Conservation (phyloP, 2,329 filamentous ascomycete genomes). For the Aspergillus versicolor region DNA sequence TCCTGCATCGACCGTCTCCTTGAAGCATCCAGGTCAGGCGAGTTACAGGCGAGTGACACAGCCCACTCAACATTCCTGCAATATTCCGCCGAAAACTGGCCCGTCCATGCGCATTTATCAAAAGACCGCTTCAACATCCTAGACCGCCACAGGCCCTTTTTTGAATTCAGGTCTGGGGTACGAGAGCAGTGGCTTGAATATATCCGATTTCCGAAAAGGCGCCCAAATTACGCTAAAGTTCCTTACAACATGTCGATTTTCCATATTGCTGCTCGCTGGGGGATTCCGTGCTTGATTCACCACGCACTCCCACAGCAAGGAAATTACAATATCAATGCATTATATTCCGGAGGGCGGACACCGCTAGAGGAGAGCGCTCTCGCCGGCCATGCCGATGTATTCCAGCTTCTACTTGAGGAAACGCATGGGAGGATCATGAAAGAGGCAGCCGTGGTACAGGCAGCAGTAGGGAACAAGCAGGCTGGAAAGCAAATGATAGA, state of each 20-base stretch:
- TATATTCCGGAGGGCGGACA: not conserved
- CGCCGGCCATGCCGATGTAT: not conserved
- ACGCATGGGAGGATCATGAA: not conserved
- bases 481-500: too few relatives aligned
- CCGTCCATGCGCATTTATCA: not conserved
- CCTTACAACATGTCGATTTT: not conserved
- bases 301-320: not conserved
- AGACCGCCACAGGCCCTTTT: not conserved
- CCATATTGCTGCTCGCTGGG: not conserved
- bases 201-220: not conserved
- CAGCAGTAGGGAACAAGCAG: not conserved
- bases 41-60: not conserved
- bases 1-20: not conserved
- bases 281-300: not conserved
- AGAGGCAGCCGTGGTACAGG: not conserved
- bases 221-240: not conserved
- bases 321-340: not conserved
- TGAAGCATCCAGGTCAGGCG: not conserved
- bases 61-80: not conserved
- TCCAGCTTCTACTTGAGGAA: not conserved
- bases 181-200: not conserved
- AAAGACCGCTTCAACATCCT: not conserved
- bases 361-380: not conserved
- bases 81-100: not conserved
- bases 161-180: not conserved